Evolutionary conservation across 2,329 filamentous ascomycete genomes (phyloP), one percentile per base, ranked within the genome.

Genomic region (Colletotrichum limetticola): DNA sequence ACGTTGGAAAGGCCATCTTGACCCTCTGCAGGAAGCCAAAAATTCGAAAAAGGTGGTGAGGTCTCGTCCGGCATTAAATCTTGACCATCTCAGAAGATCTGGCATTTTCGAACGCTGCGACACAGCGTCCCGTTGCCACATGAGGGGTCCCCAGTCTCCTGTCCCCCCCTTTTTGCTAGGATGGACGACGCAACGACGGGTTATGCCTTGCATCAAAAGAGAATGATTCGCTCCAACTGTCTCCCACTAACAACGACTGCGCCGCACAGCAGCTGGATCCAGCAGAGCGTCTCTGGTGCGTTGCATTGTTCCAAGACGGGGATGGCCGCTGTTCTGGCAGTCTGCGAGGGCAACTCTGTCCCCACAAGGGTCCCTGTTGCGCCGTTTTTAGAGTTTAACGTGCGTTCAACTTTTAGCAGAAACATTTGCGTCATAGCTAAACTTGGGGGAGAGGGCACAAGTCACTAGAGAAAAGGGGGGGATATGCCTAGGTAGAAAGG

Each of bases 401-500:
- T 72, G 70, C 26, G 12, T 46, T 55, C 32, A 42, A 37, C 24
- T 58, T 64, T 65, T 56, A 55, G 66, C n/a, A 65, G 70, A 72
- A 72, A 61, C 66, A 70, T 72, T 46, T 70, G 66, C 70, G 66
- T 72, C 70, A 72, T 72, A 60, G 69, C 53, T 19, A 57, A 11
- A 30, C 16, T 11, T 19, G 32, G 32, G 46, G 24, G 11, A 24
- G 22, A 35, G 28, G 32, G 22, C 11, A 8, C n/a, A 22, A 35
- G 30, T 16, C 19, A 9, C 22, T 9, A 14, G 59, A 65, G 12
- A n/a, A 52, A 35, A 5, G 65, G 52, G n/a, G 37, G 37, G 30
- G 32, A 35, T 42, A 16, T 42, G 16, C 5, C 35, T 42, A 42
- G 5, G 5, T 19, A 4, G n/a, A 2, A 5, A 24, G n/a, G 11